Percentiles rank a stretch among this genome's conserved stretches.
These are phyloP conservation scores for Flammula alnicola DNA, from an alignment of 1,284 basidiomycete genomes.

Conservation along the genomic window DNA sequence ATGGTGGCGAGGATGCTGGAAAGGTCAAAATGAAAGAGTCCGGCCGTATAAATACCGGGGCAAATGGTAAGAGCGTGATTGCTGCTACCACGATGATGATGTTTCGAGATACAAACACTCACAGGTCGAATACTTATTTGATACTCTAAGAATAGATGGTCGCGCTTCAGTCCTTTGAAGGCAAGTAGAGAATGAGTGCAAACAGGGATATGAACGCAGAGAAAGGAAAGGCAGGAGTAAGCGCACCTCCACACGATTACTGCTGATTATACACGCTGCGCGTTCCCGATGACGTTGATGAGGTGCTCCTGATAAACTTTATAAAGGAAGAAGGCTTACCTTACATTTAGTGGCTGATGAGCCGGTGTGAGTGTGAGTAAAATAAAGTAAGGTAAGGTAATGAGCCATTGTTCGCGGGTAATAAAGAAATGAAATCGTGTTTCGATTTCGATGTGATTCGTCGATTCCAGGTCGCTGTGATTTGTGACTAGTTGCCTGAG, in stretches of 20 bases:
- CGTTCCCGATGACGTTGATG: not conserved
- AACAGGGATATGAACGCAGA: slow-evolving; percentile 1
- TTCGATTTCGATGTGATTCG: slow-evolving; percentile 12
- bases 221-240: slow-evolving; percentile 7
- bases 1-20: too few species aligned
- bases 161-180: not conserved
- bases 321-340: slow-evolving; percentile 12
- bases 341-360: slow-evolving; percentile 4
- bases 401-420: slow-evolving; percentile 29
- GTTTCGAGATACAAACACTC: not conserved
- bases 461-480: not conserved
- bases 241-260: not conserved
- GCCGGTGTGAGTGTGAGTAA: slow-evolving; percentile 7
- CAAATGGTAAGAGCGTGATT: too few species aligned
- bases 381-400: slow-evolving; percentile 20
- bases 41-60: too few species aligned
- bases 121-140: not conserved
- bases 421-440: slow-evolving; percentile 18
- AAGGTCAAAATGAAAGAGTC: too few species aligned
- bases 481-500: not conserved
- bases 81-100: too few species aligned
- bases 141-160: not conserved
- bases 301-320: slow-evolving; percentile 9
- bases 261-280: slow-evolving; percentile 4
- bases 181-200: not conserved